Evolutionary conservation across 139 green algal species (phyloP).

Genomic region (Coelastrella sp.): DNA sequence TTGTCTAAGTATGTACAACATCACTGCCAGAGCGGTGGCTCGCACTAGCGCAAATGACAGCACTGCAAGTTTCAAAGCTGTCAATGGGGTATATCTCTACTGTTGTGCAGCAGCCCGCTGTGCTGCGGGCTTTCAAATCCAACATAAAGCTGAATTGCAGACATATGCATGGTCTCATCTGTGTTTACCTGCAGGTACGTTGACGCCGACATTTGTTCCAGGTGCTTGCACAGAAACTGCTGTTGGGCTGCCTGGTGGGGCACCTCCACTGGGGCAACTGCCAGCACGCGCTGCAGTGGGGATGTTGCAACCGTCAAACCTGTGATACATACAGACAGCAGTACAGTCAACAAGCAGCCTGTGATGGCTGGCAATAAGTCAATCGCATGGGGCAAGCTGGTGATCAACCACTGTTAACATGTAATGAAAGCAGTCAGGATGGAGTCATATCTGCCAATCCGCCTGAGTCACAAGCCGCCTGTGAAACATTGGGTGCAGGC

Average conservation of each 20-base stretch:
- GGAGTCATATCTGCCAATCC: too few relatives aligned
- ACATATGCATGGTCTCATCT: too few relatives aligned
- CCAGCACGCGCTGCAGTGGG: slow-evolving; percentile 22
- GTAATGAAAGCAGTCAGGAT: not conserved
- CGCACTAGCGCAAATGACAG: too few relatives aligned
- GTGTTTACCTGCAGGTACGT: too few relatives aligned
- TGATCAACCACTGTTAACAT: not conserved
- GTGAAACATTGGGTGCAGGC: not conserved
- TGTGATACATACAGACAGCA: not conserved
- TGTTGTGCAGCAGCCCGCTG: too few relatives aligned
- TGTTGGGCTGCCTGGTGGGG: too few relatives aligned
- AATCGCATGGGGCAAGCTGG: not conserved
- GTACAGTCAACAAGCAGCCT: not conserved
- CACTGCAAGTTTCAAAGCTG: too few relatives aligned
- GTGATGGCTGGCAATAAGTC: not conserved
- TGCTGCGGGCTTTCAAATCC: too few relatives aligned
- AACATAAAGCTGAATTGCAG: too few relatives aligned
- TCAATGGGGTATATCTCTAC: too few relatives aligned
- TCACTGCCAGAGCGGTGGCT: too few relatives aligned
- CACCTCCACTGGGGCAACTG: slow-evolving; percentile 33
- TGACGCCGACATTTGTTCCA: not conserved
- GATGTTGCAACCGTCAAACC: slow-evolving; percentile 21
- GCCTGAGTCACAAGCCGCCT: not conserved
- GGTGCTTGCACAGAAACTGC: not conserved
- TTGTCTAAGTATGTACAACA: too few relatives aligned